Percentiles rank a stretch among this genome's conserved stretches.
Conservation (phyloP, 768 basidiomycete species). For the Pisolithus microcarpus region DNA sequence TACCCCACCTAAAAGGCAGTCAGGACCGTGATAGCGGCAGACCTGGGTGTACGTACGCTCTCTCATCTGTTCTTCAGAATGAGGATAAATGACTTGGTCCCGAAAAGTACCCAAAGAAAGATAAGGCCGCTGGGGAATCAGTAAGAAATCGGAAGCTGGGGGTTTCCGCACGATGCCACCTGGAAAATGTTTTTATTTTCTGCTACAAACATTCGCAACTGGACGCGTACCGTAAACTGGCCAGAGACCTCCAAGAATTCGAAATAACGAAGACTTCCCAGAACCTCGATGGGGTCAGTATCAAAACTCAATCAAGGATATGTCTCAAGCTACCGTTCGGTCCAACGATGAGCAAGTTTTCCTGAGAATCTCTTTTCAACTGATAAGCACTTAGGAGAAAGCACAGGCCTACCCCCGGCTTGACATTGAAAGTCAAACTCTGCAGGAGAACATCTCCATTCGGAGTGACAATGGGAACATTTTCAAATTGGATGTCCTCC, state of each 20-base stretch:
- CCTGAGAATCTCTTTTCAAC: conserved; percentile 34
- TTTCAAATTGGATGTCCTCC: conserved; percentile 86
- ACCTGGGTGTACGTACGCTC: conserved; percentile 41
- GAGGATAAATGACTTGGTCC: conserved; percentile 95
- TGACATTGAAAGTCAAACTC: conserved; percentile 81
- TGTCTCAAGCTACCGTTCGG: conserved; percentile 64
- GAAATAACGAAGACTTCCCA: conserved; percentile 87
- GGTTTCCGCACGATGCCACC: conserved; percentile 85
- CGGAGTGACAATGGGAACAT: conserved; percentile 92
- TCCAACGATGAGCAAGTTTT: conserved; percentile 89
- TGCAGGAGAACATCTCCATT: conserved; percentile 89
- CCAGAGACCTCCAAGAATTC: conserved; percentile 97
- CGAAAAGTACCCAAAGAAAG: conserved; percentile 89
- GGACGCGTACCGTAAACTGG: conserved; percentile 48
- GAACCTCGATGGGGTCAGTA: conserved; percentile 42
- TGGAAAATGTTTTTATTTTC: conserved; percentile 6
- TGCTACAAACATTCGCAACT: background rate
- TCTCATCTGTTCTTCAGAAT: conserved; percentile 74
- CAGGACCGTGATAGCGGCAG: conserved; percentile 1
- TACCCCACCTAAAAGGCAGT: conserved; percentile 44
- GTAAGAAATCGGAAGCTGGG: conserved; percentile 77
- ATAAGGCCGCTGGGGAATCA: conserved; percentile 95
- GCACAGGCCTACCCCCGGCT: conserved; percentile 56
- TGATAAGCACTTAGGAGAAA: conserved; percentile 1
- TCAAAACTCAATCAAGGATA: background rate